A percentile compares a stretch with the other conserved stretches of the same genome.
These are phyloP conservation scores for Malus hybrid DNA, from an alignment of 331 rosid species.

Conservation along the genomic window DNA sequence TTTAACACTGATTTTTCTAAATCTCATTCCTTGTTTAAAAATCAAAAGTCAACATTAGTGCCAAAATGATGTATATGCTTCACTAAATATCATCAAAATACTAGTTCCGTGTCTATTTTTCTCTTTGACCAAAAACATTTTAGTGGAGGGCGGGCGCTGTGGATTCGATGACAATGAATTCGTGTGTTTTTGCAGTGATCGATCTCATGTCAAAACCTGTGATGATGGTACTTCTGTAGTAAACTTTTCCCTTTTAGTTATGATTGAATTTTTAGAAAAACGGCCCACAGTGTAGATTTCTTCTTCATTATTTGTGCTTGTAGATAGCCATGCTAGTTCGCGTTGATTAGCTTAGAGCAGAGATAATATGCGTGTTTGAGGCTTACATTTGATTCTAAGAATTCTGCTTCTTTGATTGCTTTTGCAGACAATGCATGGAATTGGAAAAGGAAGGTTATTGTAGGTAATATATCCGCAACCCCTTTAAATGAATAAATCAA, in stretches of 20 bases:
- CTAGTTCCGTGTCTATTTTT: background rate
- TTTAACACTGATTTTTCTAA: background rate
- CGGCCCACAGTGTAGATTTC: background rate
- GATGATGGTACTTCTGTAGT: conserved; percentile 34
- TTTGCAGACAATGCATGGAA: background rate
- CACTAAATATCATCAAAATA: background rate
- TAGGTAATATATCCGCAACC: conserved; percentile 40
- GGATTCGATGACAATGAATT: conserved; percentile 33
- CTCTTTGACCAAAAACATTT: background rate
- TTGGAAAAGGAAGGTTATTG: conserved; percentile 10
- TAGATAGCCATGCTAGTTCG: too few species aligned
- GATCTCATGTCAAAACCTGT: conserved; percentile 35
- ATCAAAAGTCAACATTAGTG: background rate
- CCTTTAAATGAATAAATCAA: background rate
- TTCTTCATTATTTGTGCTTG: background rate
- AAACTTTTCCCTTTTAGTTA: background rate
- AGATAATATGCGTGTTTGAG: too few species aligned
- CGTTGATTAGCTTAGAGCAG: too few species aligned
- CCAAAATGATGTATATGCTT: background rate
- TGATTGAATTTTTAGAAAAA: background rate
- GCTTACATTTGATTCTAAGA: background rate
- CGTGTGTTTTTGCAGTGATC: conserved; percentile 46
- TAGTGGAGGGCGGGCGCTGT: conserved; percentile 41
- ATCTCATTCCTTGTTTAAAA: background rate
- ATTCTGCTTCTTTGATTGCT: background rate